A percentile compares a stretch with the other conserved stretches of the same genome.
phyloP scores from a whole-genome alignment of 345 rosid species.

The Camelina neglecta region DNA sequence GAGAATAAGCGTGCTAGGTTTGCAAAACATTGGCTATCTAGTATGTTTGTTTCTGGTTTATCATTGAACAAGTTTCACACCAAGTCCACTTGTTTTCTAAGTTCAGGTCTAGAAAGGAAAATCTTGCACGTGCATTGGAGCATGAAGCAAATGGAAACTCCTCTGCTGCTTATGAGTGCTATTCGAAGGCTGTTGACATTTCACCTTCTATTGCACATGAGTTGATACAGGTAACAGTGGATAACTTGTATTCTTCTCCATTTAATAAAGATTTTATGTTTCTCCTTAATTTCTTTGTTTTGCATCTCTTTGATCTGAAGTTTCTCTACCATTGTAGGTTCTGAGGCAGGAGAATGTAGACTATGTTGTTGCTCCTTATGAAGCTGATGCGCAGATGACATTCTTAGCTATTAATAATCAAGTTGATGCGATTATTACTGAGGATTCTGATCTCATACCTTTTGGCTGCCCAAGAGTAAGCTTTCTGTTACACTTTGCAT shows the following conservation, averaged over 20 bases:
- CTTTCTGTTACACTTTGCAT: constrained; percentile 16
- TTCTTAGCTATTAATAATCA: constrained; percentile 81
- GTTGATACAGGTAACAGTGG: constrained; percentile 66
- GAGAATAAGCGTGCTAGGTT: constrained; percentile 98
- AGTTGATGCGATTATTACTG: constrained; percentile 90
- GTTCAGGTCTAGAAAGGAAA: constrained; percentile 81
- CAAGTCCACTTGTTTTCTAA: constrained; percentile 13
- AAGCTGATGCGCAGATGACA: constrained; percentile 99
- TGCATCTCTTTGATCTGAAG: constrained; percentile 10
- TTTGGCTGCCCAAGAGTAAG: constrained; percentile 98
- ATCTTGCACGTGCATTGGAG: constrained; percentile 81
- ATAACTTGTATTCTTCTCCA: constrained; percentile 2
- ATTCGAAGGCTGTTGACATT: constrained; percentile 93
- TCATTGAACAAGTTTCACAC: neutral
- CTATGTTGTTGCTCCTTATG: constrained; percentile 92
- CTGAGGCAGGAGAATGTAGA: constrained; percentile 72
- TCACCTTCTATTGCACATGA: constrained; percentile 91
- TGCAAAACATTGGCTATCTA: constrained; percentile 10
- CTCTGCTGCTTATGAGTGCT: constrained; percentile 87
- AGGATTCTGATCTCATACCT: constrained; percentile 98
- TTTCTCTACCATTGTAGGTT: constrained; percentile 57
- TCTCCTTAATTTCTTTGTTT: constrained; percentile 3
- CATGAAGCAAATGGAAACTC: constrained; percentile 83
- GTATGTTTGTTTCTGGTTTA: constrained; percentile 5
- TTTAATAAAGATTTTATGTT: neutral